Conservation (phyloP, 1,284 basidiomycete species). For the Trichosporon faecale region DNA sequence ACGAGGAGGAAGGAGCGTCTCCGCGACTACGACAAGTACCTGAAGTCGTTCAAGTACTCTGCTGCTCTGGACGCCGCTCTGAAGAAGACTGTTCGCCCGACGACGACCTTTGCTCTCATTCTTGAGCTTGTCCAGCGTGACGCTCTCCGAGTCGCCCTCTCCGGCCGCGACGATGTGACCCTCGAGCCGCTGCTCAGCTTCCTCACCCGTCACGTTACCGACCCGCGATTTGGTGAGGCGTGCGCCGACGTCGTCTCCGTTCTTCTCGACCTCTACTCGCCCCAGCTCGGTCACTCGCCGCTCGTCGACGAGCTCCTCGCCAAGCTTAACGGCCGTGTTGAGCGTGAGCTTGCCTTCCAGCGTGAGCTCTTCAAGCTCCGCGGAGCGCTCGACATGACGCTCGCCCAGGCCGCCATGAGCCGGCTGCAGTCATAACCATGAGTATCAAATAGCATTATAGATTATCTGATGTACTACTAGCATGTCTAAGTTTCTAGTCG, state of each 20-base stretch:
- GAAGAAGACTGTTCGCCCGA: conserved; percentile 68
- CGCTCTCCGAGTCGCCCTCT: conserved; percentile 78
- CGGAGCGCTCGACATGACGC: conserved; percentile 90
- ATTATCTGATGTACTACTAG: conserved; percentile 10
- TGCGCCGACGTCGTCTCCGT: conserved; percentile 78
- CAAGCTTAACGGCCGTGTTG: conserved; percentile 75
- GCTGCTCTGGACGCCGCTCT: conserved; percentile 89
- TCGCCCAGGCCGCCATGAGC: conserved; percentile 56
- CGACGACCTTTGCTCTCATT: conserved; percentile 84
- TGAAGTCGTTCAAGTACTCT: conserved; percentile 92
- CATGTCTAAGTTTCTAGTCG: neutral
- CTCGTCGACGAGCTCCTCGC: conserved; percentile 84
- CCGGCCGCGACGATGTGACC: conserved; percentile 88
- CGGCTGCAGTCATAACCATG: conserved; percentile 14
- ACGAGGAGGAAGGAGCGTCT: conserved; percentile 69
- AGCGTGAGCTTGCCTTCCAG: conserved; percentile 86
- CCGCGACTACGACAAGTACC: conserved; percentile 80
- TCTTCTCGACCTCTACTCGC: conserved; percentile 86
- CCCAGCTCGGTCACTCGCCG: conserved; percentile 88
- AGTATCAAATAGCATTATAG: conserved; percentile 9
- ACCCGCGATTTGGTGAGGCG: conserved; percentile 85
- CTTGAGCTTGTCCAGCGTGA: conserved; percentile 92
- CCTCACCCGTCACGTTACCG: conserved; percentile 77
- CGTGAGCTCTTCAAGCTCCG: conserved; percentile 76
- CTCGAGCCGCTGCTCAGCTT: conserved; percentile 86